Evolutionary conservation across 306 rosid genomes (phyloP), one percentile per base, ranked within the genome.

Genomic region (Vicia faba): DNA sequence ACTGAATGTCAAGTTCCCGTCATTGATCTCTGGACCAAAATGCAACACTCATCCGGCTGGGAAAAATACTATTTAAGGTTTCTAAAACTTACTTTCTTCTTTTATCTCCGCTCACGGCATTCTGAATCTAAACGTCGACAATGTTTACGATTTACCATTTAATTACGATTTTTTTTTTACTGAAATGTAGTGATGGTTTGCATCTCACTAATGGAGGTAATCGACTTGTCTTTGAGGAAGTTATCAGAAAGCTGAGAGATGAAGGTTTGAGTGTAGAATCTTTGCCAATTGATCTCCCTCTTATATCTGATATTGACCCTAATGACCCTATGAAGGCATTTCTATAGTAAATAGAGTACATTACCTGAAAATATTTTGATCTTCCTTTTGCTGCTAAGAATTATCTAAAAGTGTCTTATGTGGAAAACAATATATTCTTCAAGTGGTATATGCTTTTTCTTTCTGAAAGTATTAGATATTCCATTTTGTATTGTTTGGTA

Each of bases 101-200:
- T 51, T 62, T 46, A 46, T 46, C n/a, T 50, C 43, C 14, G 9
- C 58, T 6, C 2, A 14, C 11, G 14, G 7, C 48, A 60, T 50
- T 66, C 41, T 41, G 26, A 25, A 65, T 58, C 18, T 23, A 58
- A 16, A n/a, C n/a, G 40, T 60, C 36, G 18, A 20, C 39, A 33
- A 11, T 5, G 20, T 55, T 28, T 7, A 16, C 2, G 2, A 31
- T 57, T 44, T 48, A 44, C 43, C n/a, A 20, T 45, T 20, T 41
- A 62, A 23, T 4, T 49, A n/a, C 67, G 29, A 20, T 77, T 75
- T 50, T 55, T 25, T 20, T 12, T 23, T n/a, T 35, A 55, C 13
- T 75, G 20, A 54, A 59, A 76, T 74, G 80, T 88, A 91, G 96
- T 41, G 97, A 91, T 50, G 96, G 96, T 38, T 81, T 91, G 83